phyloP scores from a whole-genome alignment of 2,329 filamentous ascomycete genomes.

The Arachnopeziza araneosa region DNA sequence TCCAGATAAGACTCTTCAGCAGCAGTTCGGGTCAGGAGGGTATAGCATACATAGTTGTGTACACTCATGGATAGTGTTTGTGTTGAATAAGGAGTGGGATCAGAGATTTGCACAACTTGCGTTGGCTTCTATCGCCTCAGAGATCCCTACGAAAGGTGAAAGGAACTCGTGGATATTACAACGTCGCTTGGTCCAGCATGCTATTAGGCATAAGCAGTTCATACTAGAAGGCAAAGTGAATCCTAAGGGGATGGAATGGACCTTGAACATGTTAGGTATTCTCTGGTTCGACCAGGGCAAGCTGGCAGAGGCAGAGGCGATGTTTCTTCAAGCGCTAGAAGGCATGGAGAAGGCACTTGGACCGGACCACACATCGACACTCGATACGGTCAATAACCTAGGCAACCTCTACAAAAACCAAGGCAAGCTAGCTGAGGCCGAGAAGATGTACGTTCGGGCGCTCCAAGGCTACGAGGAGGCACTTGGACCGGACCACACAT shows the following conservation, averaged over 20 bases:
- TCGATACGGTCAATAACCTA: slow-evolving; percentile 18
- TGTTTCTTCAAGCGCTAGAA: slow-evolving; percentile 16
- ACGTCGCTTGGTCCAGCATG: slow-evolving; percentile 16
- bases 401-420: neutral
- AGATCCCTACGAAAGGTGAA: slow-evolving; percentile 6
- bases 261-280: too few species aligned
- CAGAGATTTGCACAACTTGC: slow-evolving; percentile 4
- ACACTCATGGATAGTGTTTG: slow-evolving; percentile 8
- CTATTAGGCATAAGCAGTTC: too few species aligned
- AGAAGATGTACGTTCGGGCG: slow-evolving; percentile 8
- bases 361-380: slow-evolving; percentile 18
- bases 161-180: slow-evolving; percentile 14
- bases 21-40: slow-evolving; percentile 4
- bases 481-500: too few species aligned
- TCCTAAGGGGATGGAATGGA: too few species aligned
- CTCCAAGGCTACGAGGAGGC: neutral
- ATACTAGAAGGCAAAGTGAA: too few species aligned
- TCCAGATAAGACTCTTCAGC: slow-evolving; percentile 4
- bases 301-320: slow-evolving; percentile 22
- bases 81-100: slow-evolving; percentile 13
- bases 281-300: slow-evolving; percentile 24
- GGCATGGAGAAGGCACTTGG: slow-evolving; percentile 12
- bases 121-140: slow-evolving; percentile 5
- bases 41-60: slow-evolving; percentile 16
- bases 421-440: slow-evolving; percentile 19